Evolutionary conservation across 1,139 yeast species (phyloP).

Genomic region (Citeromyces hawaiiensis): DNA sequence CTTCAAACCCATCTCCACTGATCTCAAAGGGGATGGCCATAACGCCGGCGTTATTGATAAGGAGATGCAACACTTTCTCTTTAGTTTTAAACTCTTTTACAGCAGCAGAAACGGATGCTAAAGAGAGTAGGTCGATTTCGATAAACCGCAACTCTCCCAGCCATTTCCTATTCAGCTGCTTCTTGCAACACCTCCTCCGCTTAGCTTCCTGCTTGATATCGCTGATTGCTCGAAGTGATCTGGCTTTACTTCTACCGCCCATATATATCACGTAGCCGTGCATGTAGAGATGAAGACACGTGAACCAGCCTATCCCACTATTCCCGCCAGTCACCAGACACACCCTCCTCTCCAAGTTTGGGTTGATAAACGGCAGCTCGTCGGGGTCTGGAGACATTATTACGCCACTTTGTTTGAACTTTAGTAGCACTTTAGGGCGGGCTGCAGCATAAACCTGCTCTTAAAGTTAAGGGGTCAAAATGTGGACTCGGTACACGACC

Average conservation of each 20-base stretch:
- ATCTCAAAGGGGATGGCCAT: conserved; percentile 58
- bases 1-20: conserved; percentile 58
- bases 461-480: too few relatives aligned
- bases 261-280: conserved; percentile 71
- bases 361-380: conserved; percentile 22
- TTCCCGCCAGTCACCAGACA: conserved; percentile 74
- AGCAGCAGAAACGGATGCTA: conserved; percentile 45
- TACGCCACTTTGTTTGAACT: conserved; percentile 3
- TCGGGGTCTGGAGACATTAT: conserved; percentile 19
- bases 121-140: conserved; percentile 48
- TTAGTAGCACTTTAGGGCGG: too few relatives aligned
- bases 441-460: too few relatives aligned
- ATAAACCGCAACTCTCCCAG: conserved; percentile 48
- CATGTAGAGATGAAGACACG: conserved; percentile 59
- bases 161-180: conserved; percentile 14
- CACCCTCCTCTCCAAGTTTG: conserved; percentile 32
- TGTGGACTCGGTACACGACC: too few relatives aligned
- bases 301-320: conserved; percentile 69
- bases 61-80: conserved; percentile 44
- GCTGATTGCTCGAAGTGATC: conserved; percentile 41
- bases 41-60: conserved; percentile 73
- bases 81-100: conserved; percentile 29
- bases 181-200: conserved; percentile 12
- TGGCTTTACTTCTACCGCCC: conserved; percentile 51
- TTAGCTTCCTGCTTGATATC: conserved; percentile 42